Conservation (phyloP, 345 rosid genomes). For the Iberis pinnata region DNA sequence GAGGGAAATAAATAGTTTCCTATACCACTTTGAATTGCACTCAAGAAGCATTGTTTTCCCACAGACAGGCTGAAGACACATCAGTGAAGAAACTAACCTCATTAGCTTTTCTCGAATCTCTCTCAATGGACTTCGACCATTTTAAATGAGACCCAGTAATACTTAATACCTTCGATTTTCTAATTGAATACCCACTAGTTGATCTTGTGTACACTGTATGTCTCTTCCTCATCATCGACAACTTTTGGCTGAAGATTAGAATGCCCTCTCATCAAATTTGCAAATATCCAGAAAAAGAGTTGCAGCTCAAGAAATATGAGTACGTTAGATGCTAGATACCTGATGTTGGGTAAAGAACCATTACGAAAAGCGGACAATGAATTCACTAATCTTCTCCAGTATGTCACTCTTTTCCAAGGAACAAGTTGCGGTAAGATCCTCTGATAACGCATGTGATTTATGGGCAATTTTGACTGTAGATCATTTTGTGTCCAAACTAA, state of each 20-base stretch:
- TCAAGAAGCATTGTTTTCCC: slow-evolving; percentile 6
- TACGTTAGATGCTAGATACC: slow-evolving; percentile 39
- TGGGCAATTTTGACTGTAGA: slow-evolving; percentile 35
- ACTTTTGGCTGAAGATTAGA: slow-evolving; percentile 49
- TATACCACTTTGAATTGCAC: slow-evolving; percentile 3
- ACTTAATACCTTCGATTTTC: slow-evolving; percentile 81
- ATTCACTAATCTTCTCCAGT: slow-evolving; percentile 47
- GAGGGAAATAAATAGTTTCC: slow-evolving; percentile 5
- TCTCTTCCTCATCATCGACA: slow-evolving; percentile 62
- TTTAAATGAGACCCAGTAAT: slow-evolving; percentile 84
- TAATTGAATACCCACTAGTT: slow-evolving; percentile 72
- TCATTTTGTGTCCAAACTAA: slow-evolving; percentile 69
- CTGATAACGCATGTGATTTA: slow-evolving; percentile 33
- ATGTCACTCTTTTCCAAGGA: slow-evolving; percentile 86
- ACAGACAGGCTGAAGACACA: not conserved
- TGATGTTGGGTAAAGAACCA: slow-evolving; percentile 47
- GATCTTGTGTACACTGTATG: slow-evolving; percentile 80
- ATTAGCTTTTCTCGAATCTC: slow-evolving; percentile 67
- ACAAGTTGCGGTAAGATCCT: slow-evolving; percentile 61
- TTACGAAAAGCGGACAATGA: slow-evolving; percentile 33
- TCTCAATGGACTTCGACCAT: slow-evolving; percentile 94
- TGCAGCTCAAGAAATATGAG: slow-evolving; percentile 27
- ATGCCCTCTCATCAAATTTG: slow-evolving; percentile 17
- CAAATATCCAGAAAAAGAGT: slow-evolving; percentile 17
- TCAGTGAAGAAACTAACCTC: slow-evolving; percentile 51